Evolutionary conservation across 495 filamentous ascomycete species (phyloP), one percentile per base, ranked within the genome.

Genomic region (Penicillium dipodomyicola): DNA sequence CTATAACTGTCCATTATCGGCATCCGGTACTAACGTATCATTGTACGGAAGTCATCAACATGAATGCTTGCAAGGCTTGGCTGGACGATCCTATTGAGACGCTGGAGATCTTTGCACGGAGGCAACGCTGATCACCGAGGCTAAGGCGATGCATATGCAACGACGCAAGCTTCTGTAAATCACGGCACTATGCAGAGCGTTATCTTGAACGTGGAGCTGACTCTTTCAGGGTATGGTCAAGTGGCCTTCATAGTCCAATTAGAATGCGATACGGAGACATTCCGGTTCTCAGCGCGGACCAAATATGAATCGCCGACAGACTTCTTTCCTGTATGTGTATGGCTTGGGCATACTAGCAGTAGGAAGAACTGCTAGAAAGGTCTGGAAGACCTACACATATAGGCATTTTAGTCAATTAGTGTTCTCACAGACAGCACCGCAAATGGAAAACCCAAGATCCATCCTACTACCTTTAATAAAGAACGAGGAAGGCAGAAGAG

Each of bases 61-160:
- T 91, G 6, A 90, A 96, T 66, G 93, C 92, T 7, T 79, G 93
- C 58, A 97, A 97, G 71, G 92, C 91, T 22, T 97, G 91, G 91
- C 89, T 96, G 5, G 85, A 90, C 72, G 92, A 89, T 20, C 82
- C 82, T 58, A 87, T 97, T 59, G 91, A 96, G 79, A 87, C 88
- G 17, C 76, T 96, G 15, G 82, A 47, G 78, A 73, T 53, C 77
- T 75, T 37, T 81, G 80, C 30, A 72, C 85, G 64, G 79, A 79
- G 48, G 79, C 84, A 17, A 62, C 77, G 15, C 77, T 91, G 39
- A 72, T 92, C 25, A 87, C 81, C 12, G 87, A 91, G 71, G 90
- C 88, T 17, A 86, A 84, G 63, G 91, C 86, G 2, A 73, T 96
- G 49, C 96, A 93, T 69, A 80, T 97, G 50, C 90, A 94, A 69